Evolutionary conservation across 768 basidiomycete species (phyloP).

Genomic region (Russula virescens): DNA sequence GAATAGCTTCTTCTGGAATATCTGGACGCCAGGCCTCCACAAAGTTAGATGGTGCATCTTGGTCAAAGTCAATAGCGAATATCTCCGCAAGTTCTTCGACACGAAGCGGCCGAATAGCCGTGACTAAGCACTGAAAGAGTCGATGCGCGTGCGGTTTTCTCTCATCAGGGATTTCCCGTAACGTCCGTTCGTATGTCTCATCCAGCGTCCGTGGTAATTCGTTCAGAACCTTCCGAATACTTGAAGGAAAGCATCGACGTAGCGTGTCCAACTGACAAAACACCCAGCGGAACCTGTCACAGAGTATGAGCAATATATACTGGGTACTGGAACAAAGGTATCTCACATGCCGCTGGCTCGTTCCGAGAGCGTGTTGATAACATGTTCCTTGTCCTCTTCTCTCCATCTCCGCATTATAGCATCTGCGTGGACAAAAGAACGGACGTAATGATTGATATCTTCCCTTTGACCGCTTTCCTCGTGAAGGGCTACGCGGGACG

Average conservation of each 20-base stretch:
- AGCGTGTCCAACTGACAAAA: not conserved
- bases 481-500: not conserved
- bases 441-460: not conserved
- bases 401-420: not conserved
- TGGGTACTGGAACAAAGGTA: too few species aligned
- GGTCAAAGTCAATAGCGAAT: not conserved
- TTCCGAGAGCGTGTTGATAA: not conserved
- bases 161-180: not conserved
- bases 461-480: conserved; percentile 4
- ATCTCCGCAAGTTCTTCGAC: not conserved
- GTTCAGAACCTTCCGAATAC: not conserved
- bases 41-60: not conserved
- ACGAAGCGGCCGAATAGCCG: not conserved
- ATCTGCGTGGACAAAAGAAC: not conserved
- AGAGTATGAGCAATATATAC: not conserved
- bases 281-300: not conserved
- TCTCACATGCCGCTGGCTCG: not conserved
- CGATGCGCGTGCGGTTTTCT: not conserved
- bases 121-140: not conserved
- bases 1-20: not conserved
- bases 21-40: not conserved
- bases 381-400: not conserved
- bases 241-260: not conserved
- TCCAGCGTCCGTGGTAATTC: not conserved
- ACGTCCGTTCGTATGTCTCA: not conserved